phyloP scores from a whole-genome alignment of 495 filamentous ascomycete species.

The Daldinia vernicosa region DNA sequence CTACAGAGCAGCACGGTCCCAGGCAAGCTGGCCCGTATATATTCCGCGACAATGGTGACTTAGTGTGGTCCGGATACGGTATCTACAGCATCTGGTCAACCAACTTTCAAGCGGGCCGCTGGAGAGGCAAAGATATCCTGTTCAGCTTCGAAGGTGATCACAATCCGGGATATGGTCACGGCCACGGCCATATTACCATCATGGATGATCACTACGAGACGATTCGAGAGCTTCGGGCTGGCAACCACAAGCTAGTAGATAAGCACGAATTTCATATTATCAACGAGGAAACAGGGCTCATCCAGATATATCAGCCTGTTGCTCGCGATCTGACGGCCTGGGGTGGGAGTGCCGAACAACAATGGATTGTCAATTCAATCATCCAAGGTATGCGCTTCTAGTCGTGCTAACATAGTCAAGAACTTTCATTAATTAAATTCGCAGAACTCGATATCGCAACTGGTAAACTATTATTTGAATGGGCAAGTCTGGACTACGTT shows the following conservation, averaged over 20 bases:
- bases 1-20: conserved; percentile 58
- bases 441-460: neutral
- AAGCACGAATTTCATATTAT: conserved; percentile 65
- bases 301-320: conserved; percentile 58
- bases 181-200: conserved; percentile 61
- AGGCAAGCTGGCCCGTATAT: conserved; percentile 29
- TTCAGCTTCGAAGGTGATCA: conserved; percentile 65
- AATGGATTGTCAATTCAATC: neutral
- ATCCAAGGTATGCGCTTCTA: neutral
- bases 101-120: conserved; percentile 54
- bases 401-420: fast-evolving
- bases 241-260: conserved; percentile 62
- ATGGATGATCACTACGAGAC: conserved; percentile 64
- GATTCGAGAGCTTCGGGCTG: conserved; percentile 61
- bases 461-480: neutral
- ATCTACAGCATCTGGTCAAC: conserved; percentile 65
- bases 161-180: conserved; percentile 63
- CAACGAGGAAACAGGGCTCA: conserved; percentile 61
- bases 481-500: neutral
- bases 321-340: conserved; percentile 53
- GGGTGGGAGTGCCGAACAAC: conserved; percentile 53
- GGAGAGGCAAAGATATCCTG: conserved; percentile 62
- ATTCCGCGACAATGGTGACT: neutral
- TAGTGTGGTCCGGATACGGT: conserved; percentile 51
- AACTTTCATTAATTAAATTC: neutral